Base-by-base conservation (phyloP, 495 filamentous ascomycete species). In the Xylaria bambusicola region DNA sequence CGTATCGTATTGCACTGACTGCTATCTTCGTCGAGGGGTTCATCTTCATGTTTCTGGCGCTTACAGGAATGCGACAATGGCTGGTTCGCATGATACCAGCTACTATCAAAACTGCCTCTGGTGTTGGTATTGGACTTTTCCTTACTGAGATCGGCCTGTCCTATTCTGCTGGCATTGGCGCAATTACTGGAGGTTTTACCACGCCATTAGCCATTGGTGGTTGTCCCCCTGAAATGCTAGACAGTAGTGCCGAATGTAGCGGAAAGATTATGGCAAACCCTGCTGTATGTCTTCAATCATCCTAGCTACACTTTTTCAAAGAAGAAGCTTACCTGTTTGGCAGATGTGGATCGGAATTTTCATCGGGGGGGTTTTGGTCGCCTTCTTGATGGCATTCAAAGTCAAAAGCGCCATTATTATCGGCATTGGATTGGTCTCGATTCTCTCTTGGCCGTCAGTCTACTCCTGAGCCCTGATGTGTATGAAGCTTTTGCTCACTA, bases 11-110 rank as follows among this genome's bases (percentile, higher is more conserved):
- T 4, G 90, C 90, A 10, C 77, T 92, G 45, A 91, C 87, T n/a
- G 90, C 90, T 5, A 88, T 93, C 45, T 93, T 93, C 65, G 82
- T 92, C 3, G 90, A 93, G 71, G 90, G 90, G 3, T 69, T 92
- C 66, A 77, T 84, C 54, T 84, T 84, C 60, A 65, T 84, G 56
- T 74, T 82, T 33, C 74, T 94, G 26, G 90, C 90, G 0, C 66
- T 93, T 7, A 79, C 89, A 21, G 90, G 90, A 15, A 84, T 92
- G 79, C 86, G 90, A 10, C 90, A 94, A 66, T 94, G 90, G 90
- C 77, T 94, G 10, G 89, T 90, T 23, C 87, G 86, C 61, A 84
- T 89, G 45, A 86, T 94, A 21, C 90, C 90, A 1, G 76, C 80
- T 51, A 90, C 86, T 29, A 90, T 94, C 66, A 94, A 93, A 68